Conservation (phyloP, 805 yeast genomes). For the Saccharomycopsis sp. region DNA sequence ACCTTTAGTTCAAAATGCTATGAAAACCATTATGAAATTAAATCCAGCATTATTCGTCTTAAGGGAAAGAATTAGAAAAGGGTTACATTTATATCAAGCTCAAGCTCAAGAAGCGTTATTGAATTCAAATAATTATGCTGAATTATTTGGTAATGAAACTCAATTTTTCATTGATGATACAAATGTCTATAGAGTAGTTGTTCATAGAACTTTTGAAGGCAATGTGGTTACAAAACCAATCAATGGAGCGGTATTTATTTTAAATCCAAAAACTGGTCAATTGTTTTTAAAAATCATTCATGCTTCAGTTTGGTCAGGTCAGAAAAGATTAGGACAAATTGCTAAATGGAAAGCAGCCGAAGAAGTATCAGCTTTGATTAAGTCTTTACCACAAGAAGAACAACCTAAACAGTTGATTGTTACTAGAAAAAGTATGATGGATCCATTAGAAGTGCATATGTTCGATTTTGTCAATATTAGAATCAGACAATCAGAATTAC, state of each 20-base stretch:
- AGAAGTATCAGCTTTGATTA: conserved; percentile 83
- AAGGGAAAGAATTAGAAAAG: conserved; percentile 89
- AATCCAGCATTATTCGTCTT: conserved; percentile 89
- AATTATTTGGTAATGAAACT: conserved; percentile 72
- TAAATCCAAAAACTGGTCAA: conserved; percentile 89
- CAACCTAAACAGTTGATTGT: conserved; percentile 90
- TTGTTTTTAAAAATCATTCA: conserved; percentile 82
- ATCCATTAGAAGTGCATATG: conserved; percentile 95
- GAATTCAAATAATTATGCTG: conserved; percentile 83
- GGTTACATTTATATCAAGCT: conserved; percentile 84
- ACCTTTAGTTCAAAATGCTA: conserved; percentile 79
- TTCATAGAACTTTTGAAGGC: conserved; percentile 87
- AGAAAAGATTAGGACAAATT: conserved; percentile 81
- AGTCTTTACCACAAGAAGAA: conserved; percentile 86
- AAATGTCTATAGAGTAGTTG: conserved; percentile 86
- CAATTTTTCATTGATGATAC: conserved; percentile 89
- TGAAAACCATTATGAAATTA: conserved; percentile 88
- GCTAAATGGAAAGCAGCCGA: conserved; percentile 99
- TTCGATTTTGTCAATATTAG: conserved; percentile 89
- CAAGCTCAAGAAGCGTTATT: conserved; percentile 89
- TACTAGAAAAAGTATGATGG: conserved; percentile 82
- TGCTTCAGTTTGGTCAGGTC: conserved; percentile 95
- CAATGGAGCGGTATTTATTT: conserved; percentile 84
- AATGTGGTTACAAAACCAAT: conserved; percentile 85
- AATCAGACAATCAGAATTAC: conserved; percentile 80